Conservation (phyloP, 2,329 filamentous ascomycete species). For the Talaromyces sp. region DNA sequence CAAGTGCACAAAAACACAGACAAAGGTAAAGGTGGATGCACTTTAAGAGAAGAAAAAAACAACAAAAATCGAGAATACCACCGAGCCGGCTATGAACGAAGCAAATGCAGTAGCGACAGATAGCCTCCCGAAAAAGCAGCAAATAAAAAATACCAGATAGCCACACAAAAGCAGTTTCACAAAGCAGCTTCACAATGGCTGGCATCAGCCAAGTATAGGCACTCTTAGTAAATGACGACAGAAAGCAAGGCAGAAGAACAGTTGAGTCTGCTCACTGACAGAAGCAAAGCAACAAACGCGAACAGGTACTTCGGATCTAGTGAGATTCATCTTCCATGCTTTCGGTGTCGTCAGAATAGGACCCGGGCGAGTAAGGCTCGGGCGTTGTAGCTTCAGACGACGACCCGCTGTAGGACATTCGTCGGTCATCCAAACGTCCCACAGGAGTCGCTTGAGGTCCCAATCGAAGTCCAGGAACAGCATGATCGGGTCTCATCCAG, state of each 20-base stretch:
- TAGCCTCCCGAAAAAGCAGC: slow-evolving; percentile 8
- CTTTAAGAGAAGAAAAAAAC: slow-evolving; percentile 5
- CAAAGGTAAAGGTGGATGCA: slow-evolving; percentile 8
- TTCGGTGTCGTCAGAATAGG: slow-evolving; percentile 8
- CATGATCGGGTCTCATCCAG: slow-evolving; percentile 36
- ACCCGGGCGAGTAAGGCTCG: slow-evolving; percentile 10
- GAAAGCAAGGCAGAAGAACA: not conserved
- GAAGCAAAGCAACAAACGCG: not conserved
- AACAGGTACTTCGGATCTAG: not conserved
- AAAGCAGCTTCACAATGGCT: not conserved
- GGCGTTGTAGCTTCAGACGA: slow-evolving; percentile 9
- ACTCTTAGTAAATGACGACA: not conserved
- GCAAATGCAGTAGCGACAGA: slow-evolving; percentile 12
- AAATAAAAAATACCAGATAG: not conserved
- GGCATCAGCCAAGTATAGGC: not conserved
- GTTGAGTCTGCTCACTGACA: not conserved
- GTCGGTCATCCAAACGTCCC: not conserved
- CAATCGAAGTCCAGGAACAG: slow-evolving; percentile 11
- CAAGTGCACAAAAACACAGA: slow-evolving; percentile 3
- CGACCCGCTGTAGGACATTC: not conserved
- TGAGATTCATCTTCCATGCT: slow-evolving; percentile 2
- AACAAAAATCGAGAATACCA: slow-evolving; percentile 13
- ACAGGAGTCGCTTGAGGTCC: slow-evolving; percentile 7
- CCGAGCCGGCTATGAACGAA: slow-evolving; percentile 7
- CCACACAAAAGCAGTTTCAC: not conserved